phyloP scores from a whole-genome alignment of 1,284 basidiomycete species.

The Tilletia indica region DNA sequence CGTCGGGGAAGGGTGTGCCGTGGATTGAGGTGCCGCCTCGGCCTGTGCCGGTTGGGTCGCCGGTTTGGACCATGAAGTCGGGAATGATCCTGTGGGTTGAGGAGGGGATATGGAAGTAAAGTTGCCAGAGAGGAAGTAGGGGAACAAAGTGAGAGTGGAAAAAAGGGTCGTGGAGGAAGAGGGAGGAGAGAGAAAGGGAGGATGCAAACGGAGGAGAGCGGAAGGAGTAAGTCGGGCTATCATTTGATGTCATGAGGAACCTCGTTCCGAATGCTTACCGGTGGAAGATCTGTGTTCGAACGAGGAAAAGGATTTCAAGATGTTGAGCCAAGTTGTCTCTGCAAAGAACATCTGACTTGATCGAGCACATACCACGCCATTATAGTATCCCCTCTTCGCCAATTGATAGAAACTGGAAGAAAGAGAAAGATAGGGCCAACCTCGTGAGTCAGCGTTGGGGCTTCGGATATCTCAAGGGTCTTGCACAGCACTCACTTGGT shows the following conservation, averaged over 20 bases:
- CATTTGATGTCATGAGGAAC: too few species aligned
- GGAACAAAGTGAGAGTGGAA: background rate
- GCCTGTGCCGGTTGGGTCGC: conserved; percentile 40
- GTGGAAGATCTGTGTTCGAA: conserved; percentile 18
- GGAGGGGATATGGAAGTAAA: background rate
- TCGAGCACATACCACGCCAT: conserved; percentile 32
- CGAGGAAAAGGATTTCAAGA: background rate
- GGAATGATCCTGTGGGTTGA: conserved; percentile 16
- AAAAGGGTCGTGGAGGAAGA: background rate
- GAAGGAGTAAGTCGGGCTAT: background rate
- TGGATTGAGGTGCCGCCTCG: conserved; percentile 43
- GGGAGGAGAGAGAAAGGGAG: background rate
- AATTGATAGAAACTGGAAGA: conserved; percentile 40
- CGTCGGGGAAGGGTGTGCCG: conserved; percentile 30
- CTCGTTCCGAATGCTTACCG: background rate
- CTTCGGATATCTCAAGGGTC: background rate
- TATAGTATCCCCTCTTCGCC: conserved; percentile 50
- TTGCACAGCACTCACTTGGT: conserved; percentile 26
- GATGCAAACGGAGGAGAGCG: background rate
- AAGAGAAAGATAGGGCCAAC: background rate
- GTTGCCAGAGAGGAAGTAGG: background rate
- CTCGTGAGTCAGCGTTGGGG: too few species aligned
- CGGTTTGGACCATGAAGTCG: conserved; percentile 41
- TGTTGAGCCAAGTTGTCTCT: background rate
- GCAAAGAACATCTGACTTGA: background rate